These are phyloP conservation scores for Talaromyces islandicus DNA, from an alignment of 2,329 filamentous ascomycete species.

Conservation along the genomic window DNA sequence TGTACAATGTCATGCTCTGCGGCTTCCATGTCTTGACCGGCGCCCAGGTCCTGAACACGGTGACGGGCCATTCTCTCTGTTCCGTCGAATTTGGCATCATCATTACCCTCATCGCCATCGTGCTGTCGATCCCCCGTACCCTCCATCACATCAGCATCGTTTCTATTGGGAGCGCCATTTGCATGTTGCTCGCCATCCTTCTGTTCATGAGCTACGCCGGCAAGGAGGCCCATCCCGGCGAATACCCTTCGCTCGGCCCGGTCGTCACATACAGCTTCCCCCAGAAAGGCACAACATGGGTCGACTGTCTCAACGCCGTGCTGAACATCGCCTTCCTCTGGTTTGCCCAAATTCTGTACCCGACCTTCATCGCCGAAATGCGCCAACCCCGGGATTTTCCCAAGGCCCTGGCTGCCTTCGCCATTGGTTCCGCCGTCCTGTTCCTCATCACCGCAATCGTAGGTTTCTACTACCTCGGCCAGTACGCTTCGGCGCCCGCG, in stretches of 20 bases:
- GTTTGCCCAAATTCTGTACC: constrained; percentile 48
- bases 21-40: constrained; percentile 47
- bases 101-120: constrained; percentile 39
- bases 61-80: constrained; percentile 43
- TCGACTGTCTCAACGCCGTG: constrained; percentile 46
- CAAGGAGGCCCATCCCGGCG: constrained; percentile 41
- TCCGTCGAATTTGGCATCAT: constrained; percentile 46
- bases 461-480: constrained; percentile 44
- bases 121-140: constrained; percentile 42
- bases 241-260: constrained; percentile 38
- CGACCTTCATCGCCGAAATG: constrained; percentile 49
- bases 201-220: constrained; percentile 46
- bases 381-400: constrained; percentile 46
- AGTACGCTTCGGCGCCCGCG: constrained; percentile 45
- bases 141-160: constrained; percentile 45
- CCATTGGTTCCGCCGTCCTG: constrained; percentile 39
- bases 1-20: constrained; percentile 47
- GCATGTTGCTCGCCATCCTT: constrained; percentile 45
- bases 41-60: constrained; percentile 44
- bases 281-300: constrained; percentile 40
- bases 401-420: constrained; percentile 43
- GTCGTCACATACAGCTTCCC: constrained; percentile 47
- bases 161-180: constrained; percentile 38
- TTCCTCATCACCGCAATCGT: constrained; percentile 46
- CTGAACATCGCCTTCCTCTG: constrained; percentile 46